Evolutionary conservation across 805 yeast species (phyloP).

Genomic region (Candida nanaspora): DNA sequence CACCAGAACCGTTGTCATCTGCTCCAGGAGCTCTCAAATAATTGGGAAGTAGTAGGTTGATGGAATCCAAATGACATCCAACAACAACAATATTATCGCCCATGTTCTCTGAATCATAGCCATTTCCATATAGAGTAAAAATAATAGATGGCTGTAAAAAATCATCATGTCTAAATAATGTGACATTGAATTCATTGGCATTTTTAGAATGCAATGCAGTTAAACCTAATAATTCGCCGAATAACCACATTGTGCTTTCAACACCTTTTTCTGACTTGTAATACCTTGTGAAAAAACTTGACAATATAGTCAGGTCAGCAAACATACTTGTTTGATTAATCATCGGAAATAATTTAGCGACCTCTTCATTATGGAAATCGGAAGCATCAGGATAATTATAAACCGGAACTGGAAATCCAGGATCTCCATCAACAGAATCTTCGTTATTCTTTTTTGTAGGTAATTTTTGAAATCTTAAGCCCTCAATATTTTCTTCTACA

Average conservation of each 20-base stretch:
- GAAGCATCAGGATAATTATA: slow-evolving; percentile 49
- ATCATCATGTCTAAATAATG: slow-evolving; percentile 49
- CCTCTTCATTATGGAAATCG: slow-evolving; percentile 25
- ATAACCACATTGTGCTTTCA: slow-evolving; percentile 67
- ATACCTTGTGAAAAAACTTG: slow-evolving; percentile 70
- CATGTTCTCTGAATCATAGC: slow-evolving; percentile 26
- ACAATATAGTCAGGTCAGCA: slow-evolving; percentile 49
- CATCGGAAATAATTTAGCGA: slow-evolving; percentile 31
- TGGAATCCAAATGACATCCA: slow-evolving; percentile 88
- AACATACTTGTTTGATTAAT: slow-evolving; percentile 44
- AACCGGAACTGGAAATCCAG: slow-evolving; percentile 15
- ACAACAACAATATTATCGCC: slow-evolving; percentile 50
- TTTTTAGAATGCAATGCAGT: slow-evolving; percentile 15
- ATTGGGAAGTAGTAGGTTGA: slow-evolving; percentile 64
- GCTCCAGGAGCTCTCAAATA: slow-evolving; percentile 83
- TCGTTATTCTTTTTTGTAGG: not conserved
- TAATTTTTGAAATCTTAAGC: not conserved
- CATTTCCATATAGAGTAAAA: slow-evolving; percentile 50
- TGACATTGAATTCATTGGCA: slow-evolving; percentile 24
- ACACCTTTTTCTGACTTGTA: slow-evolving; percentile 67
- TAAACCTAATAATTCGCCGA: slow-evolving; percentile 32
- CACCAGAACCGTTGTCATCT: slow-evolving; percentile 91
- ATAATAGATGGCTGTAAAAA: slow-evolving; percentile 80
- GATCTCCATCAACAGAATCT: not conserved
- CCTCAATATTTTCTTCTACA: not conserved